Percentiles rank a stretch among this genome's conserved stretches.
phyloP scores from a whole-genome alignment of 805 yeast genomes.

The Tetrapisispora namnaoensis region DNA sequence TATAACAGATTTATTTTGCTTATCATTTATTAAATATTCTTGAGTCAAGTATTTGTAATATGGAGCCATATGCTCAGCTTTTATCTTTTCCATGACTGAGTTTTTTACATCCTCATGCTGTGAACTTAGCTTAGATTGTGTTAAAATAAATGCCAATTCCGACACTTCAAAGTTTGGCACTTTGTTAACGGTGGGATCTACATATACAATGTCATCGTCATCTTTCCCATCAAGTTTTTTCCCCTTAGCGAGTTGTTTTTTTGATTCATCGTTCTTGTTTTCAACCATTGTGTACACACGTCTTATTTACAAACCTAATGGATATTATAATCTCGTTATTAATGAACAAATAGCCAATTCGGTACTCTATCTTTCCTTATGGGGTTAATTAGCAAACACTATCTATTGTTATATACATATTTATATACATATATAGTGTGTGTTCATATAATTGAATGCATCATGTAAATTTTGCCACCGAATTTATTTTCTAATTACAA shows the following conservation, averaged over 20 bases:
- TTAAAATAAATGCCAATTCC: constrained; percentile 64
- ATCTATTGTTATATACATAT: neutral
- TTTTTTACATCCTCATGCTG: constrained; percentile 30
- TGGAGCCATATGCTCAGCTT: constrained; percentile 63
- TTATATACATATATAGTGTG: neutral
- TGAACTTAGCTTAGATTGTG: constrained; percentile 29
- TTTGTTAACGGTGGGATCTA: constrained; percentile 29
- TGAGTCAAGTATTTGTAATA: constrained; percentile 61
- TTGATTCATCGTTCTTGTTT: neutral
- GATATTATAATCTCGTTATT: too few relatives aligned
- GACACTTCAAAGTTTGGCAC: constrained; percentile 79
- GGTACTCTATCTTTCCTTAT: too few relatives aligned
- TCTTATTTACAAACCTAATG: too few relatives aligned
- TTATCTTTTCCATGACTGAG: constrained; percentile 45
- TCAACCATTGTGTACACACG: neutral
- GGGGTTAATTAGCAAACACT: too few relatives aligned
- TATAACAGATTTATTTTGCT: constrained; percentile 10
- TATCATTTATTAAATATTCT: constrained; percentile 26
- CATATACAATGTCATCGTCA: constrained; percentile 11
- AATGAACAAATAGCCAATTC: neutral
- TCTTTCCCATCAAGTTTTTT: constrained; percentile 12
- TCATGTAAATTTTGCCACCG: neutral
- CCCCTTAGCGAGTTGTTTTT: constrained; percentile 1
- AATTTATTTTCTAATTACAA: neutral
- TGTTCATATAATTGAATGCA: neutral